Percentiles rank a stretch among this genome's conserved stretches.
These are phyloP conservation scores for Sporothrix curviconia DNA, from an alignment of 2,329 filamentous ascomycete species.

Conservation along the genomic window DNA sequence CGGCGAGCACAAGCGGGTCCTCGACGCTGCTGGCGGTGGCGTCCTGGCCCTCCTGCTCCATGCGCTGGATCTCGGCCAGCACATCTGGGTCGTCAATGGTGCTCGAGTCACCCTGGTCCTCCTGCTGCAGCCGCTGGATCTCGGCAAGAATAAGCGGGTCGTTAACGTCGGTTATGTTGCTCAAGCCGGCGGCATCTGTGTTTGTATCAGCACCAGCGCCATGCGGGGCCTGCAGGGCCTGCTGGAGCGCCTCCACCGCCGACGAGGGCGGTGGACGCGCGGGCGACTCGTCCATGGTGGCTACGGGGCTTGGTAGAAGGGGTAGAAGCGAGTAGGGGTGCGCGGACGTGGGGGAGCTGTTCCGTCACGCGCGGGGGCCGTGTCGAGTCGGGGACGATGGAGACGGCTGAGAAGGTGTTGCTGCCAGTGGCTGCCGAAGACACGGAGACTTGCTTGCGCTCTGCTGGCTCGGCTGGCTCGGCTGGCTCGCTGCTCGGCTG, in stretches of 20 bases:
- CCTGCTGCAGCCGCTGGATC: background rate
- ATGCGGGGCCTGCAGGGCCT: background rate
- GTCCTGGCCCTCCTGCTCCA: no score
- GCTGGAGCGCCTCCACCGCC: background rate
- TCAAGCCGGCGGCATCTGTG: background rate
- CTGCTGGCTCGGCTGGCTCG: background rate
- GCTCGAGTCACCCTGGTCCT: background rate
- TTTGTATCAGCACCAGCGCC: background rate
- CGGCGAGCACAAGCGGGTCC: background rate
- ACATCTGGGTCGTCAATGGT: background rate
- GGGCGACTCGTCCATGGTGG: background rate
- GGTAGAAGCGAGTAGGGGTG: background rate
- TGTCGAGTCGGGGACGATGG: slow-evolving; percentile 14
- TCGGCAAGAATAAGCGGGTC: slow-evolving; percentile 1
- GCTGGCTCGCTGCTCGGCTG: background rate
- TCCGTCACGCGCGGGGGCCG: slow-evolving; percentile 1
- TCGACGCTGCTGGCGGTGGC: background rate
- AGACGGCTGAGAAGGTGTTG: background rate
- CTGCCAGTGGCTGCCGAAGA: background rate
- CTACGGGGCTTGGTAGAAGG: background rate
- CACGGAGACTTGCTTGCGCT: background rate
- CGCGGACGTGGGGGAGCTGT: background rate
- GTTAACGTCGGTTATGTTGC: background rate
- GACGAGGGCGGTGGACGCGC: background rate
- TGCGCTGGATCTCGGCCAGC: no score